phyloP scores from a whole-genome alignment of 1,139 yeast species.

The Yamadazyma taylorii region DNA sequence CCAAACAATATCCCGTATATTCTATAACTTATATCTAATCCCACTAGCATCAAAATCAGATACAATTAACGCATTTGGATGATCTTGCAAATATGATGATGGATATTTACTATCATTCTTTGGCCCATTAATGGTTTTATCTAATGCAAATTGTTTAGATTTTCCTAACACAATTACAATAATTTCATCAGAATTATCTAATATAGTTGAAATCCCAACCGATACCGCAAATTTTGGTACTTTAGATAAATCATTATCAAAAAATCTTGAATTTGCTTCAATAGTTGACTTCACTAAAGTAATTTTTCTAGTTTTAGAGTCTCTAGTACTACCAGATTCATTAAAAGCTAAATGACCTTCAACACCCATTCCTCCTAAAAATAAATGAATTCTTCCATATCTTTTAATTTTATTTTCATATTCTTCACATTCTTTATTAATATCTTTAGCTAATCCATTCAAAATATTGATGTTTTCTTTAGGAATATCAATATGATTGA shows the following conservation, averaged over 20 bases:
- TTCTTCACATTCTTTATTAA: slow-evolving; percentile 46
- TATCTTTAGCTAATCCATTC: slow-evolving; percentile 51
- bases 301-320: slow-evolving; percentile 50
- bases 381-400: slow-evolving; percentile 55
- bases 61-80: slow-evolving; percentile 43
- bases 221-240: slow-evolving; percentile 58
- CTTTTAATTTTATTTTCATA: slow-evolving; percentile 53
- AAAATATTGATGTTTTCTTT: slow-evolving; percentile 55
- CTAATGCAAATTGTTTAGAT: slow-evolving; percentile 43
- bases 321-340: slow-evolving; percentile 55
- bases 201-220: slow-evolving; percentile 63
- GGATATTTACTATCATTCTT: slow-evolving; percentile 41
- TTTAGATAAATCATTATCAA: slow-evolving; percentile 43
- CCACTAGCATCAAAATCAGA: slow-evolving; percentile 44
- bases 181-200: slow-evolving; percentile 57
- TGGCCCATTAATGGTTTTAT: slow-evolving; percentile 40
- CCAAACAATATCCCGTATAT: too few relatives aligned
- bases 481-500: slow-evolving; percentile 59
- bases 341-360: slow-evolving; percentile 68
- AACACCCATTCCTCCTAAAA: slow-evolving; percentile 64
- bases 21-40: slow-evolving; percentile 11
- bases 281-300: slow-evolving; percentile 53
- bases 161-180: slow-evolving; percentile 51
- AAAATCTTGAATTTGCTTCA: slow-evolving; percentile 58
- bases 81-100: slow-evolving; percentile 48